Base-by-base conservation (phyloP, 805 yeast species). In the Metschnikowia anglica region DNA sequence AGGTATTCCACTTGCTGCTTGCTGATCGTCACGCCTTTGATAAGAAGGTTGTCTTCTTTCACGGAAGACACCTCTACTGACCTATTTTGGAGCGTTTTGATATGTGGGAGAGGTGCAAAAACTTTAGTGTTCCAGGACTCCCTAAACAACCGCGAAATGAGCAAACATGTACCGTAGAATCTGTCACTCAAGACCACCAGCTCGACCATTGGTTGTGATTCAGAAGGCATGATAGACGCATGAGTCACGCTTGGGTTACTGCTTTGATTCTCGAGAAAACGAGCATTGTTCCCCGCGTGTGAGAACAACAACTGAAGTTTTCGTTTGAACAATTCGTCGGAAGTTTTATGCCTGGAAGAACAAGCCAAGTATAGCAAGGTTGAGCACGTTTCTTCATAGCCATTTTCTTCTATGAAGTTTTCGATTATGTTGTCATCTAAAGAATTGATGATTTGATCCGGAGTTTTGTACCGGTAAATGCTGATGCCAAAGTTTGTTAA, bases 151-250 rank as follows among this genome's bases (percentile, higher is more conserved):
- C 98, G 77, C 1, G 96, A 76, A 24, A 89, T 70, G 45, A 89
- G 76, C 19, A 88, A 73, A 11, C 91, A 83, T 13, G 88, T 78
- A 35, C 97, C 98, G 60, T 88, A 90, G 55, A 90, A 89, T 52
- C 97, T 73, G 53, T 96, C 95, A 64, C 96, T 87, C 47, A 93
- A 74, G 23, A 86, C 80, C n/a, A 91, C 96, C 60, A 82, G 83
- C 49, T 83, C 86, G 37, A 83, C 73, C 27, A 77, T 56, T 37
- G 55, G 76, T 60, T 52, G 74, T 47, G 53, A 51, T 5, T 60
- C 64, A 30, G 43, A 58, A 34, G 39, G 53, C 27, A 38, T 55
- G 28, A 43, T 49, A 29, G 34, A 53, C 26, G 35, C 44, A 26
- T 54, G 62, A 21, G 48, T 54, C 36, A 44, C 58, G 13, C 27